Evolutionary conservation across 2,329 filamentous ascomycete species (phyloP).

Genomic region (Cladorrhinum sp.): DNA sequence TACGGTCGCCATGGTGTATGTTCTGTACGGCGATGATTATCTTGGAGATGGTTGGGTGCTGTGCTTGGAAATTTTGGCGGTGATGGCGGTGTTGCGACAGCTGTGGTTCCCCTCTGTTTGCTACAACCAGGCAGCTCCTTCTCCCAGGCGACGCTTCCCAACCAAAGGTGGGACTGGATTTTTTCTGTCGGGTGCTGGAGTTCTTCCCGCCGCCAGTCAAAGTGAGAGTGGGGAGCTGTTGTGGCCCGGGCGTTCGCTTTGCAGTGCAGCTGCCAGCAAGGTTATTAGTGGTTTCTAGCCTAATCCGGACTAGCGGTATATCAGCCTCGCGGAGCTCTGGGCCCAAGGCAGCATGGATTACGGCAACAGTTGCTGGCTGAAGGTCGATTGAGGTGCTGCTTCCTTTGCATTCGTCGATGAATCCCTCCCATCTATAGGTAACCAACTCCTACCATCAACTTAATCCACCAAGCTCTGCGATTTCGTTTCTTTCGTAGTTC

Average conservation of each 20-base stretch:
- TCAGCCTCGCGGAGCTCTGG: constrained; percentile 30
- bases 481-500: not conserved
- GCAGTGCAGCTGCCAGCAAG: constrained; percentile 6
- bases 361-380: constrained; percentile 23
- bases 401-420: constrained; percentile 17
- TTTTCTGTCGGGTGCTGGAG: constrained; percentile 27
- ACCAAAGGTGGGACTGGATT: constrained; percentile 25
- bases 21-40: constrained; percentile 13
- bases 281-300: constrained; percentile 16
- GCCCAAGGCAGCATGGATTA: constrained; percentile 32
- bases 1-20: constrained; percentile 38
- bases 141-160: constrained; percentile 15
- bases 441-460: constrained; percentile 1
- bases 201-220: constrained; percentile 21
- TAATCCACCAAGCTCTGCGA: not conserved
- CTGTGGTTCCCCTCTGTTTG: constrained; percentile 11
- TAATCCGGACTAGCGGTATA: constrained; percentile 18
- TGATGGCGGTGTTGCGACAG: constrained; percentile 12
- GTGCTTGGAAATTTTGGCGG: constrained; percentile 8
- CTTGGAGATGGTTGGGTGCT: constrained; percentile 3
- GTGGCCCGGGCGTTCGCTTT: constrained; percentile 12
- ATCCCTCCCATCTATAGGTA: constrained; percentile 12
- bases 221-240: constrained; percentile 7
- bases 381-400: constrained; percentile 9
- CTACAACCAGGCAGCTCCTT: constrained; percentile 26